Conservation (phyloP, 2,329 filamentous ascomycete genomes). For the Cytospora leucostoma region DNA sequence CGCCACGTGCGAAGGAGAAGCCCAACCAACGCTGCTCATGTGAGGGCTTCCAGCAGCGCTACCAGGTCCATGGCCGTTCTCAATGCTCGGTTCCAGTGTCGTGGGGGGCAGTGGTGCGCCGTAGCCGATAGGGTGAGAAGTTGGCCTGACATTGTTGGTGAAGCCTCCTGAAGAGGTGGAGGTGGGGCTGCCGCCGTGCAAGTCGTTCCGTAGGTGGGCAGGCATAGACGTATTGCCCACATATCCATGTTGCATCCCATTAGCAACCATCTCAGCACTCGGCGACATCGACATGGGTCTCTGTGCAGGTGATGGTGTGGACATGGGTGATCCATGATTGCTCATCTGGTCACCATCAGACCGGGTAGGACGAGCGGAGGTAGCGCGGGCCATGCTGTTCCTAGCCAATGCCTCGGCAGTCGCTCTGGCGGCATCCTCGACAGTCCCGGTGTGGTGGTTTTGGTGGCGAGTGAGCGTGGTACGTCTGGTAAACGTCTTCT, state of each 20-base stretch:
- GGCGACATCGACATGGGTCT: slow-evolving; percentile 80
- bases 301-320: slow-evolving; percentile 82
- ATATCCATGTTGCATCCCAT: slow-evolving; percentile 72
- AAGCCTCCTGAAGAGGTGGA: slow-evolving; percentile 66
- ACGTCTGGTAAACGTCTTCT: slow-evolving; percentile 96
- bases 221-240: slow-evolving; percentile 79
- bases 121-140: slow-evolving; percentile 82
- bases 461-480: slow-evolving; percentile 95
- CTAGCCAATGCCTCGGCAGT: slow-evolving; percentile 81
- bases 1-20: slow-evolving; percentile 72
- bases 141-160: slow-evolving; percentile 63
- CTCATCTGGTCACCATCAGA: slow-evolving; percentile 74
- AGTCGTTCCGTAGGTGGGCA: slow-evolving; percentile 76
- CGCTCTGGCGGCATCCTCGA: slow-evolving; percentile 88
- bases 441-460: slow-evolving; percentile 92
- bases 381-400: slow-evolving; percentile 39
- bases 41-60: slow-evolving; percentile 86
- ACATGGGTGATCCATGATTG: slow-evolving; percentile 70
- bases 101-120: slow-evolving; percentile 65
- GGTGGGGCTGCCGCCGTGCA: slow-evolving; percentile 69
- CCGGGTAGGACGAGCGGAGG: slow-evolving; percentile 51
- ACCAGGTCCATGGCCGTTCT: slow-evolving; percentile 67
- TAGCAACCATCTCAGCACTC: slow-evolving; percentile 70
- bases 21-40: slow-evolving; percentile 80
- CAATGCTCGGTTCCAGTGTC: slow-evolving; percentile 81